A percentile compares a stretch with the other conserved stretches of the same genome.
Evolutionary conservation across 768 basidiomycete genomes (phyloP).

Genomic region (Cyclocybe aegerita): DNA sequence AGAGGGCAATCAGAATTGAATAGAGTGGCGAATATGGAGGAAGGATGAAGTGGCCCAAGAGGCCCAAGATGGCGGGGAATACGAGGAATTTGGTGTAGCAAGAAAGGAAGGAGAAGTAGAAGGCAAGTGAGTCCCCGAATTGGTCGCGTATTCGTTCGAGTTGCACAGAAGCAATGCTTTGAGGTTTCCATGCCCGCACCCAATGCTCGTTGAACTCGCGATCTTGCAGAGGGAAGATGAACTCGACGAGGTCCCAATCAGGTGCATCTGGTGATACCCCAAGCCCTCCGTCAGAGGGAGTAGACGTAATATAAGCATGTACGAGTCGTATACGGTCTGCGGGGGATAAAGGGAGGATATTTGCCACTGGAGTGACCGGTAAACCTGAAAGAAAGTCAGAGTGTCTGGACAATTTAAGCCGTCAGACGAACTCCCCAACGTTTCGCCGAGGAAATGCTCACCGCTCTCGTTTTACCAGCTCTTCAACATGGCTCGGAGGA

Average conservation of each 20-base stretch:
- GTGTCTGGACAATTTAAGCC: slow-evolving; percentile 39
- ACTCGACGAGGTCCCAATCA: slow-evolving; percentile 80
- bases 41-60: slow-evolving; percentile 67
- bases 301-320: slow-evolving; percentile 68
- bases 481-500: slow-evolving; percentile 56
- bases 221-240: slow-evolving; percentile 84
- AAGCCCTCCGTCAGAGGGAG: slow-evolving; percentile 75
- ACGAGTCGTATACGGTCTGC: slow-evolving; percentile 84
- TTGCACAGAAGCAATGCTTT: slow-evolving; percentile 59
- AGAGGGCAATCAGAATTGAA: slow-evolving; percentile 73
- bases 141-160: slow-evolving; percentile 70
- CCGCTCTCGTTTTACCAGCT: slow-evolving; percentile 75
- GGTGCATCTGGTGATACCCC: slow-evolving; percentile 72
- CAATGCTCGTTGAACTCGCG: slow-evolving; percentile 76
- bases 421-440: neutral
- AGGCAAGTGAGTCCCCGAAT: slow-evolving; percentile 81
- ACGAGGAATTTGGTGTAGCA: slow-evolving; percentile 80
- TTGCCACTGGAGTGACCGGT: slow-evolving; percentile 48
- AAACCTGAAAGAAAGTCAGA: slow-evolving; percentile 78
- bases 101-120: slow-evolving; percentile 88
- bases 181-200: slow-evolving; percentile 74
- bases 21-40: slow-evolving; percentile 76
- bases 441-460: slow-evolving; percentile 32
- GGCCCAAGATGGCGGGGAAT: slow-evolving; percentile 72
- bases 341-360: slow-evolving; percentile 51